Evolutionary conservation across 768 basidiomycete genomes (phyloP), one percentile per base, ranked within the genome.

Genomic region (Suillus ampliporus): DNA sequence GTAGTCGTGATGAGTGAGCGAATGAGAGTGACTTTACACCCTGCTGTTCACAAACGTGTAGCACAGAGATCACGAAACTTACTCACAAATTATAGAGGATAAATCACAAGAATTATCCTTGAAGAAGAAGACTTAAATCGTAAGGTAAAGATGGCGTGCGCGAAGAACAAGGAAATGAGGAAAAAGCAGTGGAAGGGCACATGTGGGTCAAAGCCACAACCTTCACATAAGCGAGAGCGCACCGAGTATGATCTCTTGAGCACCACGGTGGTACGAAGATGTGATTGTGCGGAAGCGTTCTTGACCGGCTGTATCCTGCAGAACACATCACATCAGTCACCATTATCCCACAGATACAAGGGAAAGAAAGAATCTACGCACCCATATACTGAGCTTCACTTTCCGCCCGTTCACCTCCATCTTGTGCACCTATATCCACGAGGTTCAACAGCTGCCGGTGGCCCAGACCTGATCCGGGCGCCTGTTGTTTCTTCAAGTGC

Each of bases 331-430:
- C 61, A 37, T 11, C 1, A 26, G 61, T 46, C 13, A n/a, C 26
- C 23, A 56, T 35, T 13, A 38, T 15, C 37, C 19, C 34, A 21
- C 15, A 43, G 48, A 21, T 46, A 46, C 23, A 38, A 7, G 19
- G 5, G 43, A 31, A n/a, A 50, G 38, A 58, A 58, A 26, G 19
- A n/a, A n/a, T 21, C 23, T 1, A 43, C 28, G 26, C 68, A 97
- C 96, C 97, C 97, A 99, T 76, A 99, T 97, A 61, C 92, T 95
- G 19, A 99, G 80, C 78, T 98, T 99, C 67, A 94, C 91, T 70
- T 86, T 92, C 82, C 85, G 89, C 61, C 91, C 88, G 58, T 88
- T 87, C 54, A 93, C 82, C 26, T 90, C 88, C 92, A 95, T 92
- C 82, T 91, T 94, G 75, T 93, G 92, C 34, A 94, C 90, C 92